Evolutionary conservation across 257 asterid species (phyloP).

Genomic region (Lithospermum erythrorhizon): DNA sequence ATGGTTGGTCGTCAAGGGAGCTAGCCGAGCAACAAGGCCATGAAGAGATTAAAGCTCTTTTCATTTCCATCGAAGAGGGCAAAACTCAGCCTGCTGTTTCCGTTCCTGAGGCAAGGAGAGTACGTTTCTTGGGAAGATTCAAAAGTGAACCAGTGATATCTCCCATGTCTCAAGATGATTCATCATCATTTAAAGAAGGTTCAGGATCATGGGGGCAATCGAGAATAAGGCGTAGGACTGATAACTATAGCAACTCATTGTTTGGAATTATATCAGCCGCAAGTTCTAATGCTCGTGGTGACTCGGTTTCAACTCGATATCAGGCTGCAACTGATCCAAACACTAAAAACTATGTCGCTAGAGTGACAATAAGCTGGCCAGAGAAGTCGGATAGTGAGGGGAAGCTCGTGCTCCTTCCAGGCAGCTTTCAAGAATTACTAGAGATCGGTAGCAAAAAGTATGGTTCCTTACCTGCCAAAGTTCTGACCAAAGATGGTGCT

Average conservation of each 20-base stretch:
- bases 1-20: constrained; percentile 35
- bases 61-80: constrained; percentile 15
- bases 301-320: constrained; percentile 16
- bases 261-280: constrained; percentile 76
- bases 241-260: constrained; percentile 51
- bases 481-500: constrained; percentile 51
- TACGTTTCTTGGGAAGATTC: constrained; percentile 29
- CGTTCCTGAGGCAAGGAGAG: constrained; percentile 22
- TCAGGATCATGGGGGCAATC: constrained; percentile 33
- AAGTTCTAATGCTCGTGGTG: constrained; percentile 22
- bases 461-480: constrained; percentile 31
- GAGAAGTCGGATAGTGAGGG: constrained; percentile 54
- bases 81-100: constrained; percentile 13
- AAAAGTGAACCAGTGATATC: constrained; percentile 30
- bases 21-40: constrained; percentile 48
- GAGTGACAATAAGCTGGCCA: constrained; percentile 61
- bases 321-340: constrained; percentile 5
- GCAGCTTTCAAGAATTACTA: constrained; percentile 44
- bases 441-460: constrained; percentile 38
- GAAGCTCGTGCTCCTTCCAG: constrained; percentile 53
- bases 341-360: constrained; percentile 21
- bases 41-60: constrained; percentile 30
- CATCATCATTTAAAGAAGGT: constrained; percentile 25
- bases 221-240: constrained; percentile 42
- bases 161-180: constrained; percentile 17